A percentile compares a stretch with the other conserved stretches of the same genome.
These are phyloP conservation scores for Fusarium pseudoanthophilum DNA, from an alignment of 2,329 filamentous ascomycete genomes.

Conservation along the genomic window DNA sequence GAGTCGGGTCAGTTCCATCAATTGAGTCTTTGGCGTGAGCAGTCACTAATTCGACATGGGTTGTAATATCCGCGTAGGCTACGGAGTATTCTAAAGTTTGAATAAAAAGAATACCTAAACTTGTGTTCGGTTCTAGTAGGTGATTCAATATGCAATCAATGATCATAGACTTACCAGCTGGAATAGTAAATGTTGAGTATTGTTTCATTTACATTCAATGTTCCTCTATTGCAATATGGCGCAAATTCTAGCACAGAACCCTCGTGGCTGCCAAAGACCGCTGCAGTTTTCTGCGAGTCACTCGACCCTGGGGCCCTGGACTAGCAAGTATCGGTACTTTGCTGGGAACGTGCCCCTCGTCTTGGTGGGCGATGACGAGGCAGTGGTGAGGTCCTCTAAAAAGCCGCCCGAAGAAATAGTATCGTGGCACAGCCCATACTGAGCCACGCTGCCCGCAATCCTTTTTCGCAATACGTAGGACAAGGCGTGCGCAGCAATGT, in stretches of 20 bases:
- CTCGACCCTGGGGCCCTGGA: conserved; percentile 12
- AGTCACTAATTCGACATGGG: conserved; percentile 6
- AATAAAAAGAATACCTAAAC: not conserved
- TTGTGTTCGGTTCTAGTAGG: not conserved
- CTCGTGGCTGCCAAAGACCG: conserved; percentile 21
- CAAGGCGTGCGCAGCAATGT: conserved; percentile 23
- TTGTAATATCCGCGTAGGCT: not conserved
- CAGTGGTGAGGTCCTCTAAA: conserved; percentile 44
- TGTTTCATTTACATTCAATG: not conserved
- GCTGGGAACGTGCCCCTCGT: conserved; percentile 41
- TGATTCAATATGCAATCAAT: not conserved
- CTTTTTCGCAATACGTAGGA: conserved; percentile 8
- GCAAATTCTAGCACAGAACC: not conserved
- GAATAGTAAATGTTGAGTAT: not conserved
- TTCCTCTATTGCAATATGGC: not conserved
- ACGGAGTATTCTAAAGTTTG: not conserved
- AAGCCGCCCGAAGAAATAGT: conserved; percentile 19
- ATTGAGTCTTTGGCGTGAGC: not conserved
- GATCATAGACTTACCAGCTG: too few relatives aligned
- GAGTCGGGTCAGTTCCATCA: conserved; percentile 9
- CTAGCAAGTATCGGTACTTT: conserved; percentile 46
- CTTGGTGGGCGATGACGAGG: conserved; percentile 54
- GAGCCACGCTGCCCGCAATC: conserved; percentile 39
- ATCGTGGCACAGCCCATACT: conserved; percentile 43
- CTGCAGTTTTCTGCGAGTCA: conserved; percentile 40